These are phyloP conservation scores for Dendryphion nanum DNA, from an alignment of 2,329 filamentous ascomycete genomes.

Conservation along the genomic window DNA sequence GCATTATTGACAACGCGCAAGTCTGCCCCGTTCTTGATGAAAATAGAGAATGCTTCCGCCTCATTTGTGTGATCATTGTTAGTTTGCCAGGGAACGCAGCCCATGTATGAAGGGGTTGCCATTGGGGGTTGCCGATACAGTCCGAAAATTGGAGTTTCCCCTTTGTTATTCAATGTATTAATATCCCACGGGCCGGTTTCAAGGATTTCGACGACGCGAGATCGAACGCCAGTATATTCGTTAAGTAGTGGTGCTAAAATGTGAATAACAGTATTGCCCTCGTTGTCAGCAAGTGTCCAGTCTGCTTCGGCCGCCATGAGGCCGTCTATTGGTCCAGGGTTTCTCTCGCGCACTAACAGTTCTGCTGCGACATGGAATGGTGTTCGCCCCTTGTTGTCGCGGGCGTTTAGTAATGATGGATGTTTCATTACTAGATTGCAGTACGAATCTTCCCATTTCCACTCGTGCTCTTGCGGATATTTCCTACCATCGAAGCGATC, in stretches of 20 bases:
- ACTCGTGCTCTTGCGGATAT: neutral
- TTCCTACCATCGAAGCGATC: neutral
- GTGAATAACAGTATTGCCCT: conserved; percentile 12
- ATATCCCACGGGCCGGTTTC: conserved; percentile 8
- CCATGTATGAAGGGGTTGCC: too few species aligned
- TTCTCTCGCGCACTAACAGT: conserved; percentile 1
- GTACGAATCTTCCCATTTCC: too few species aligned
- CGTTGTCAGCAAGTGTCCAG: conserved; percentile 2
- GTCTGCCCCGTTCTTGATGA: conserved; percentile 9
- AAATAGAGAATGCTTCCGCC: neutral
- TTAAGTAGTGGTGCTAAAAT: conserved; percentile 5
- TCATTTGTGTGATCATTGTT: neutral
- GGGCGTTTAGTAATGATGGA: conserved; percentile 7
- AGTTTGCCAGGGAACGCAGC: neutral
- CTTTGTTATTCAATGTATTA: conserved; percentile 11
- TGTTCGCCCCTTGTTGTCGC: conserved; percentile 8
- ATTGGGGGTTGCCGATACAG: conserved; percentile 1
- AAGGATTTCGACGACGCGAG: conserved; percentile 6
- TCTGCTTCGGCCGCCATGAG: conserved; percentile 10
- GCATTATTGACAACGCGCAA: conserved; percentile 3
- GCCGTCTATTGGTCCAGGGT: conserved; percentile 1
- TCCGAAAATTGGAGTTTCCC: conserved; percentile 16
- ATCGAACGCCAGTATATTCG: neutral
- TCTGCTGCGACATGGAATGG: conserved; percentile 7
- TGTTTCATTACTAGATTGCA: neutral